Base-by-base conservation (phyloP, 768 basidiomycete species). In the Antrodiella citrinella region DNA sequence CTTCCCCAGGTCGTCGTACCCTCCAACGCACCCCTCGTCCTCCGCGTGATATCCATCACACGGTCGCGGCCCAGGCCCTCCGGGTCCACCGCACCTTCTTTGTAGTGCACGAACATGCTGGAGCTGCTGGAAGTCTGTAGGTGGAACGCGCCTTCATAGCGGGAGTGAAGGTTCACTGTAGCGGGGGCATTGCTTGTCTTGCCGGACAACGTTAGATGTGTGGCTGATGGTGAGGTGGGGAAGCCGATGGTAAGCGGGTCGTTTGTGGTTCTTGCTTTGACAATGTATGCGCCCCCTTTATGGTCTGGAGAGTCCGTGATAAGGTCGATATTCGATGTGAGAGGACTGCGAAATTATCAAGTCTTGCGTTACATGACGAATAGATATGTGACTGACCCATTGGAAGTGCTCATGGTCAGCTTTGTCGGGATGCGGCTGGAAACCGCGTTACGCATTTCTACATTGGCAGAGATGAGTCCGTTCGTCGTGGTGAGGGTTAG, bases 401-500 rank as follows among this genome's bases (percentile, higher is more conserved):
- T 78, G 21, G 53, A 64, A 1, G 75, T 74, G 15, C 53, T 56
- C 45, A 76, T 57, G 1, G 45, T 26, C 50, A 76, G 55, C n/a
- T 54, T 50, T 19, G 69, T 58, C 2, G 66, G 49, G 19, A 59
- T 47, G 4, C 48, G 45, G n/a, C n/a, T n/a, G 46, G 57, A 49
- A 26, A 65, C 51, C 7, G 58, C 54, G 46, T 69, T 69, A 12
- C 59, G 40, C 41, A 81, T 48, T 23, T 60, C 63, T 24, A 78
- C 72, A 25, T 62, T 58, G 0, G 67, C 66, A 3, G 59, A 45
- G 53, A 83, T 72, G 3, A 44, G 58, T 0, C 62, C 66, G 53
- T 80, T 78, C 19, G 67, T 54, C n/a, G 68, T 69, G 15, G 39
- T 22, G 21, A 76, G 52, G 9, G 35, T 44, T 22, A 82, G 63